Conservation (phyloP, 23 red algal species). For the Gracilaria caudata region DNA sequence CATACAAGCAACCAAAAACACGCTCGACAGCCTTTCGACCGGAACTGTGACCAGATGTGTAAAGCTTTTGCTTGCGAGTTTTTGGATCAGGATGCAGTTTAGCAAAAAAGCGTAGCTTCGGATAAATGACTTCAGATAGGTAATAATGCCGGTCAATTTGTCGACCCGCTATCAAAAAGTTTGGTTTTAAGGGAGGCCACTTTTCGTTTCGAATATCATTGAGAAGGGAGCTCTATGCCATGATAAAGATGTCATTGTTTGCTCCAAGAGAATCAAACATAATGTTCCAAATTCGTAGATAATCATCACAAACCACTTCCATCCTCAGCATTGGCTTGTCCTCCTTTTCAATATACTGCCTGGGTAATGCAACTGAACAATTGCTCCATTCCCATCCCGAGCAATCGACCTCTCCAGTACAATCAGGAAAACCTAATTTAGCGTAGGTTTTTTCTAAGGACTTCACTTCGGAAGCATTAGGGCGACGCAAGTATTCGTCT, state of each 20-base stretch:
- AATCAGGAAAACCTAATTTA: neutral
- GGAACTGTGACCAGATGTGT: neutral
- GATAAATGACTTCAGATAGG: neutral
- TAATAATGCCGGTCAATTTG: neutral
- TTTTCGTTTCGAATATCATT: neutral
- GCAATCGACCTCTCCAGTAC: neutral
- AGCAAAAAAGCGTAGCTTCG: neutral
- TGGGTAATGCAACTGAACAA: neutral
- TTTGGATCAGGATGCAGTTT: slow-evolving; percentile 8
- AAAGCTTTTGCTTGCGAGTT: neutral
- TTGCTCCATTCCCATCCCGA: neutral
- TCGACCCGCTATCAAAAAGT: neutral
- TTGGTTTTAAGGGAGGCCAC: slow-evolving; percentile 22
- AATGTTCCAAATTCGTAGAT: neutral
- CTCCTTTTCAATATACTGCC: slow-evolving; percentile 33
- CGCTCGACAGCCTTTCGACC: neutral
- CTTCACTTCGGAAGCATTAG: neutral
- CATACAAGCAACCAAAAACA: neutral
- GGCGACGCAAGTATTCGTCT: neutral
- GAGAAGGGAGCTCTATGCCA: neutral
- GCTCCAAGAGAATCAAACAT: neutral
- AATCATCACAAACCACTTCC: slow-evolving; percentile 16
- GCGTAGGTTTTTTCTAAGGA: neutral
- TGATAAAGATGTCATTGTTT: neutral
- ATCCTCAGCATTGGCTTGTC: neutral